These are phyloP conservation scores for Parmelia sp. DNA, from an alignment of 495 filamentous ascomycete species.

Conservation along the genomic window DNA sequence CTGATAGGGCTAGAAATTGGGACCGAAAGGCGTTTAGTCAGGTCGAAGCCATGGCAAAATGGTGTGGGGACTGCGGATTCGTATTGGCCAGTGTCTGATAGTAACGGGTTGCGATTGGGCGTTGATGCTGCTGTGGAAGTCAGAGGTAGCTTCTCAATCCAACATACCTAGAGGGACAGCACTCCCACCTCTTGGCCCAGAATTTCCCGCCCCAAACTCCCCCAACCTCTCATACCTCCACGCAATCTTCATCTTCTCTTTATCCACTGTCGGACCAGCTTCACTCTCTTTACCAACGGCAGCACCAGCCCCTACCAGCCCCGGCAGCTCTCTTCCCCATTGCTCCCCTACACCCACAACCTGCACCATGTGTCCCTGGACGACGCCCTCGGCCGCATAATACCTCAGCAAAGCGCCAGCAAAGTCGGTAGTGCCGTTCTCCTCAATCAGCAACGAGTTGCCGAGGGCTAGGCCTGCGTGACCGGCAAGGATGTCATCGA, in stretches of 20 bases:
- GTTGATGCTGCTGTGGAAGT: conserved; percentile 24
- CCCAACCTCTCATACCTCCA: conserved; percentile 92
- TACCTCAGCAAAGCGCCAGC: conserved; percentile 76
- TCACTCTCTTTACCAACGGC: conserved; percentile 32
- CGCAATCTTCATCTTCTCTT: conserved; percentile 86
- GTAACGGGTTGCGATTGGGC: conserved; percentile 16
- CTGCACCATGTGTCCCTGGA: conserved; percentile 86
- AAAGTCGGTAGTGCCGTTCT: conserved; percentile 92
- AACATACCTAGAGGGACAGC: conserved; percentile 9
- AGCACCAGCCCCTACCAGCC: conserved; percentile 48
- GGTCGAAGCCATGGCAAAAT: conserved; percentile 88
- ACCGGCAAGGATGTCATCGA: conserved; percentile 80
- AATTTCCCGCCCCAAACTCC: conserved; percentile 49
- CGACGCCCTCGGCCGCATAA: conserved; percentile 87
- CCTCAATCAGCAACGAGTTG: conserved; percentile 74
- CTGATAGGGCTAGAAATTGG: conserved; percentile 46
- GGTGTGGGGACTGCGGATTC: conserved; percentile 29
- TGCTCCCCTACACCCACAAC: conserved; percentile 69
- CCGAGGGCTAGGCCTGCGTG: conserved; percentile 86
- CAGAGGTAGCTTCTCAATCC: conserved; percentile 7
- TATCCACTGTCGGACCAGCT: conserved; percentile 35
- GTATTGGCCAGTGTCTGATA: background rate
- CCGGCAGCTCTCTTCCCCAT: conserved; percentile 81
- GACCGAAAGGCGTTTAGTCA: conserved; percentile 71
- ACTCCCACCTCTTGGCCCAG: conserved; percentile 49